Conservation (phyloP, 108 stramenopile species). For the Nitzschia sp. region DNA sequence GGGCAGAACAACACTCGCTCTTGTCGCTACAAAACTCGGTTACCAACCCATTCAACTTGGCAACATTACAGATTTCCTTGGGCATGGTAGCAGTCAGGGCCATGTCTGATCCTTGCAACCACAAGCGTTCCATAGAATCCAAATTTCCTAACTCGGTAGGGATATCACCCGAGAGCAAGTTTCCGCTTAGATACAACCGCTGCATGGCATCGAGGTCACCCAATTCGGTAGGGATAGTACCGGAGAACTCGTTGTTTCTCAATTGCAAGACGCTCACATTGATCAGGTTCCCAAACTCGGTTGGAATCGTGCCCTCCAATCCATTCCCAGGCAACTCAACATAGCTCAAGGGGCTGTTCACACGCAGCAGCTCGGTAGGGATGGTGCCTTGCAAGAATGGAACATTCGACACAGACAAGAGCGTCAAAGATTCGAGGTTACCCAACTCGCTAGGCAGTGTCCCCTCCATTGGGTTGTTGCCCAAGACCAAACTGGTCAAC, state of each 20-base stretch:
- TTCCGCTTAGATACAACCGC: neutral
- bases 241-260: constrained; percentile 41
- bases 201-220: neutral
- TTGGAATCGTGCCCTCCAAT: constrained; percentile 29
- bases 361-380: too few relatives aligned
- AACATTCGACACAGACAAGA: too few relatives aligned
- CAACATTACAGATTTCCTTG: too few relatives aligned
- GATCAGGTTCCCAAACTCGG: constrained; percentile 32
- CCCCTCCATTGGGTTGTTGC: constrained; percentile 35
- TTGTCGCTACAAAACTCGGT: too few relatives aligned
- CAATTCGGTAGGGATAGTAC: constrained; percentile 49
- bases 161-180: constrained; percentile 4
- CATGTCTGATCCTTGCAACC: constrained; percentile 19
- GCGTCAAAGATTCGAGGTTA: constrained; percentile 12
- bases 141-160: constrained; percentile 12
- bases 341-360: constrained; percentile 10
- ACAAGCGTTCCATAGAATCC: constrained; percentile 31
- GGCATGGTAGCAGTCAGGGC: too few relatives aligned
- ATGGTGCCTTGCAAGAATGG: too few relatives aligned
- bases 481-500: constrained; percentile 37
- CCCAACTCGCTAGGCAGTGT: constrained; percentile 48
- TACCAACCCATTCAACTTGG: too few relatives aligned
- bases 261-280: constrained; percentile 7
- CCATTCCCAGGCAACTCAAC: constrained; percentile 30
- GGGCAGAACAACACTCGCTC: too few relatives aligned